Base-by-base conservation (phyloP, 331 rosid species). In the Erythrophleum ivorense region DNA sequence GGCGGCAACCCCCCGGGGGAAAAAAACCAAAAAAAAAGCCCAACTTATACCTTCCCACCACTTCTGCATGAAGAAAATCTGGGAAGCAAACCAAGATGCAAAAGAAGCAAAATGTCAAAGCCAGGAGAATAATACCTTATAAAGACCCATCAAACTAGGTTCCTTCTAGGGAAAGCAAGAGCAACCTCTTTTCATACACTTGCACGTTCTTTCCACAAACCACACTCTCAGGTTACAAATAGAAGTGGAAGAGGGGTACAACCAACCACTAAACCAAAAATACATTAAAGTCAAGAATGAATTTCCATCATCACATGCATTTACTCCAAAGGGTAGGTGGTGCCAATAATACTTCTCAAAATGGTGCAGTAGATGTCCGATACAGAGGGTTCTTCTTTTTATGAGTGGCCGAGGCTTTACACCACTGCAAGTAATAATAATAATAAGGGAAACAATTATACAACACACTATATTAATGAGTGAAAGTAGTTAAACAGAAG, bases 281-380 rank as follows among this genome's bases (percentile, higher is more conserved):
- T 45, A 52, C 65, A 71, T 55, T 46, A 45, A 69, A 24, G 9
- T 11, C 41, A 46, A 7, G 34, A 31, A 67, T 54, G 38, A 78
- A 62, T 58, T 71, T 7, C 24, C 66, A 78, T 48, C 24, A 58
- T 66, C 7, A 24, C 12, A 38, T 10, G 71, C 71, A 66, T 50
- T 76, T 66, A 38, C 85, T 55, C 41, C 58, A 79, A 81, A 73
- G 67, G 60, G 84, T 60, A 59, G 54, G 33, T 46, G 36, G 24
- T 0, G 4, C 64, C 34, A 3, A 21, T 58, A 19, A 3, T 10
- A 31, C 9, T 62, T 48, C 77, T 91, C 87, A 95, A 89, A 95
- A 93, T 45, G 97, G 97, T 50, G 97, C 95, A 2, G 99, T 91
- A n/a, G 81, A 80, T 16, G 98, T 70, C 83, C 99, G 79, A n/a